Base-by-base conservation (phyloP, 2,329 filamentous ascomycete genomes). In the Amesomyces nigricolor region DNA sequence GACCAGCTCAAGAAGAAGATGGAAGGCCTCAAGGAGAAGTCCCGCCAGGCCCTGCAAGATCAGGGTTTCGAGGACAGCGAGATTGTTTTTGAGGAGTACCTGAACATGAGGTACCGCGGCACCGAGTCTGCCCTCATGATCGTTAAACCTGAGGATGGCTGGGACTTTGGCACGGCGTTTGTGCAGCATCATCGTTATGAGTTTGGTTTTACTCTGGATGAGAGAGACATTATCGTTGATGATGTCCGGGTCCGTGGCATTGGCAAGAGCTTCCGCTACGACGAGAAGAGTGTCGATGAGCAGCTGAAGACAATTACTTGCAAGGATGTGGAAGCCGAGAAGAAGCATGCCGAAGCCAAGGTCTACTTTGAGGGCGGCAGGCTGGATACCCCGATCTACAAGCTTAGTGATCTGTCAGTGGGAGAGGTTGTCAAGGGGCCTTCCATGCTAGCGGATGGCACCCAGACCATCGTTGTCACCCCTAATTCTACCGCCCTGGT, bases 81-180 rank as follows among this genome's bases (percentile, higher is more conserved):
- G 32, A 88, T 96, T 22, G 78, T 85, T 0, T 95, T 92, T 65
- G 91, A 96, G 68, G 88, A 95, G 67, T 96, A 96, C 66, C 81
- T 97, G 54, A 96, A 96, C 68, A 91, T 96, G 86, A 79, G 91
- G 55, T 96, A 96, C 66, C 82, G 89, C 37, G 91, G 91, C 10
- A 96, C 91, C 0, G 91, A 96, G 67, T 95, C 90, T 7, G 89
- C 91, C 0, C 78, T 96, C 42, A 96, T 96, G 91, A 83, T 95
- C 47, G 73, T 94, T 61, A 89, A 87, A 69, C 89, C 91, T 2
- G 72, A 78, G 38, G 79, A 83, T 22, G 80, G 86, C 8, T 95
- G 88, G 88, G 87, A 85, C 1, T 96, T 91, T 71, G 89, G 86
- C 2, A 81, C 85, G 61, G 91, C 89, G 0, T 96, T 97, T 65